Percentiles rank a stretch among this genome's conserved stretches.
Evolutionary conservation across 1,284 basidiomycete species (phyloP).

Genomic region (Mycosarcoma maydis): DNA sequence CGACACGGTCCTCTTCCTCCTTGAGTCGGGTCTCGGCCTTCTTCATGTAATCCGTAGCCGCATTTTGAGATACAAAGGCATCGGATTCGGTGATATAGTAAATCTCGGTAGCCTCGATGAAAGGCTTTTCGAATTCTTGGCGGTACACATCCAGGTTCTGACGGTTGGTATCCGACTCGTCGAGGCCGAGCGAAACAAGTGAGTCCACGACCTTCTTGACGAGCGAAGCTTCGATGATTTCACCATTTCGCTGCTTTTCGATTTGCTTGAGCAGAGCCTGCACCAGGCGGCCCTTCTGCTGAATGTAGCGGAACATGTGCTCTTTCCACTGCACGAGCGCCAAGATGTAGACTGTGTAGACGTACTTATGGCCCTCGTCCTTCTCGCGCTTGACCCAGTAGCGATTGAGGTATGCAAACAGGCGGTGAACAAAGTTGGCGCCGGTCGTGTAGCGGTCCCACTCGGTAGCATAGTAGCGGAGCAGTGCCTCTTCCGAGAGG

Average conservation of each 20-base stretch:
- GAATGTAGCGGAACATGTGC: constrained; percentile 88
- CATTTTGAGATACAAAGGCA: constrained; percentile 87
- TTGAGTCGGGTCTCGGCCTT: constrained; percentile 90
- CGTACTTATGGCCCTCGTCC: constrained; percentile 94
- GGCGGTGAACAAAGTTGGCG: constrained; percentile 82
- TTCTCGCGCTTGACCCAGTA: constrained; percentile 99
- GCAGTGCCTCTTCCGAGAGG: constrained; percentile 84
- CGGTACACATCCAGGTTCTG: constrained; percentile 94
- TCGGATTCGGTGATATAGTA: constrained; percentile 94
- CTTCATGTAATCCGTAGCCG: constrained; percentile 94
- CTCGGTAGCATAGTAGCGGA: constrained; percentile 89
- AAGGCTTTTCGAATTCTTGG: constrained; percentile 87
- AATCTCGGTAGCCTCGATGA: constrained; percentile 85
- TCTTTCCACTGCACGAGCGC: constrained; percentile 95
- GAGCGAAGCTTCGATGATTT: constrained; percentile 89
- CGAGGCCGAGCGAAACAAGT: constrained; percentile 91
- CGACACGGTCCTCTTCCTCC: constrained; percentile 95
- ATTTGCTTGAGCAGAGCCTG: constrained; percentile 88
- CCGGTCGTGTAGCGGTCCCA: constrained; percentile 98
- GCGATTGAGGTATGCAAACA: constrained; percentile 96
- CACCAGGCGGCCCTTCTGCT: constrained; percentile 80
- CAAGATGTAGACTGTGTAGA: constrained; percentile 95
- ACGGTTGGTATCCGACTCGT: constrained; percentile 88
- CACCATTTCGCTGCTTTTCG: constrained; percentile 91
- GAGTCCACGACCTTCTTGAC: constrained; percentile 97